Percentiles rank a stretch among this genome's conserved stretches.
phyloP scores from a whole-genome alignment of 78 protist species.

The Trichosphaerium sp. region DNA sequence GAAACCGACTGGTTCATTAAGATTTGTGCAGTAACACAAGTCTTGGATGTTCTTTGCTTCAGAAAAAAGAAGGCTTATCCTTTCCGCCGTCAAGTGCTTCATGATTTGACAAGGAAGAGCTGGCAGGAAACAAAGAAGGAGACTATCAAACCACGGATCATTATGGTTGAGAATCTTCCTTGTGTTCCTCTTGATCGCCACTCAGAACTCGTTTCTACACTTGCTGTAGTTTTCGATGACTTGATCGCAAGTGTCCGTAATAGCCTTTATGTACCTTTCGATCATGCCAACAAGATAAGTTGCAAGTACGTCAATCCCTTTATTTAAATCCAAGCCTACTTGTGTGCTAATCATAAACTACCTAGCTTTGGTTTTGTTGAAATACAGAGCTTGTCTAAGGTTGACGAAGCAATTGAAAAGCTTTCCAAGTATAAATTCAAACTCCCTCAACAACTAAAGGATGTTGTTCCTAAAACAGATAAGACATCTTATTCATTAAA shows the following conservation, averaged over 20 bases:
- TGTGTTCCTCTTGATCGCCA: too few relatives aligned
- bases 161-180: neutral
- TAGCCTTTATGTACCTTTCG: neutral
- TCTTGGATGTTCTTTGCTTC: neutral
- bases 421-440: neutral
- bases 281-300: neutral
- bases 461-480: neutral
- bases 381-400: neutral
- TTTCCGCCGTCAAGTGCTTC: neutral
- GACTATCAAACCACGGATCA: neutral
- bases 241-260: neutral
- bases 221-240: neutral
- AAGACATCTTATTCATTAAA: neutral
- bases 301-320: neutral
- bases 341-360: neutral
- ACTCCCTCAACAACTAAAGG: neutral
- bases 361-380: neutral
- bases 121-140: neutral
- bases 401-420: neutral
- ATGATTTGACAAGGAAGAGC: too few relatives aligned
- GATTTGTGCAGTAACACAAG: neutral
- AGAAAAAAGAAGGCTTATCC: neutral
- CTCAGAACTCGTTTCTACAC: too few relatives aligned
- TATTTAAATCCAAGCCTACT: too few relatives aligned
- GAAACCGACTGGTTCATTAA: neutral